Evolutionary conservation across 2,329 filamentous ascomycete species (phyloP).

Genomic region (Fusarium liriodendri): DNA sequence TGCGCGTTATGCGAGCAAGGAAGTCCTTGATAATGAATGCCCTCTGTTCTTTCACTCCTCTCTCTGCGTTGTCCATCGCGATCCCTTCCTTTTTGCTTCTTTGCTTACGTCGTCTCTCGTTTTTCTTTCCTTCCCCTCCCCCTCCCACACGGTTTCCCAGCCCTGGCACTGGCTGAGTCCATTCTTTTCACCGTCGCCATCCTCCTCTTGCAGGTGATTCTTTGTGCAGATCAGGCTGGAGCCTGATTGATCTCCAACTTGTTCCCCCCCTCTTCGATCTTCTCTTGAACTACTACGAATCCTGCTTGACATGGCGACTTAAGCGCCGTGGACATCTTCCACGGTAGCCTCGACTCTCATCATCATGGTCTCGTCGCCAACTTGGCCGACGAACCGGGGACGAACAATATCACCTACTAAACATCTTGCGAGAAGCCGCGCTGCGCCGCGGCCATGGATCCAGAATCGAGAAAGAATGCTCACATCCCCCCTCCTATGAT

Average conservation of each 20-base stretch:
- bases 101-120: conserved; percentile 28
- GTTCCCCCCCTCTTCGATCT: not conserved
- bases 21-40: conserved; percentile 31
- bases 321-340: conserved; percentile 17
- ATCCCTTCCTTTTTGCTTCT: conserved; percentile 20
- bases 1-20: conserved; percentile 32
- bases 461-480: conserved; percentile 25
- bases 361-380: conserved; percentile 28
- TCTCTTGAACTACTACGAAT: not conserved
- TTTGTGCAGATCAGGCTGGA: conserved; percentile 8
- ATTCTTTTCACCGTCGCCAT: conserved; percentile 21
- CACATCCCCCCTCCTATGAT: conserved; percentile 33
- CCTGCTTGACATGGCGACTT: conserved; percentile 21
- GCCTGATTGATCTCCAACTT: conserved; percentile 1
- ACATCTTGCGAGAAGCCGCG: conserved; percentile 14
- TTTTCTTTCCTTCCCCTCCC: not conserved
- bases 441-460: conserved; percentile 33
- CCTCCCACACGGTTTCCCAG: conserved; percentile 14
- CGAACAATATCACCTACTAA: conserved; percentile 15
- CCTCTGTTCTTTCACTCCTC: conserved; percentile 23
- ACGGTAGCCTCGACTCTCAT: conserved; percentile 8
- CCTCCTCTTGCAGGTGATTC: conserved; percentile 6
- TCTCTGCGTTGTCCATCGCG: conserved; percentile 3
- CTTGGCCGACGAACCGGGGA: conserved; percentile 18
- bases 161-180: conserved; percentile 36